Conservation (phyloP, 208 protist genomes). For the Leishmania major region DNA sequence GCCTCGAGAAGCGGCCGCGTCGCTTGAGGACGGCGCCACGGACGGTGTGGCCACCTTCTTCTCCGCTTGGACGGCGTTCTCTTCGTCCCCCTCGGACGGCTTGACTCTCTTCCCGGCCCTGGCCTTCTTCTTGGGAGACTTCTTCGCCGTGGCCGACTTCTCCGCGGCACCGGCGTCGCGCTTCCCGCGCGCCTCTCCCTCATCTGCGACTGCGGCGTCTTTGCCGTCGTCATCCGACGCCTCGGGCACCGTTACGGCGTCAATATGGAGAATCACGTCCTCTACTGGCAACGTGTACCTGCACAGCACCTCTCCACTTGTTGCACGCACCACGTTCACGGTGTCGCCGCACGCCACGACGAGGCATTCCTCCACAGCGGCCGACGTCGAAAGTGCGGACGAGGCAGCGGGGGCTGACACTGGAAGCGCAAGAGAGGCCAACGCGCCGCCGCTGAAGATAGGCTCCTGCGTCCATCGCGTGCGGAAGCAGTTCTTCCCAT, state of each 20-base stretch:
- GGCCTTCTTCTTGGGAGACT: background rate
- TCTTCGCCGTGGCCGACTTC: background rate
- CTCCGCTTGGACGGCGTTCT: background rate
- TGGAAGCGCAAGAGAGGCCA: slow-evolving; percentile 65
- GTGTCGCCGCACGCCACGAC: slow-evolving; percentile 85
- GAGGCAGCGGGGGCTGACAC: slow-evolving; percentile 2
- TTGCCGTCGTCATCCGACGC: background rate
- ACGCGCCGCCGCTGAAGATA: slow-evolving; percentile 86
- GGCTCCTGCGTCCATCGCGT: slow-evolving; percentile 81
- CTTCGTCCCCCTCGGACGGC: background rate
- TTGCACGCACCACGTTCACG: slow-evolving; percentile 70
- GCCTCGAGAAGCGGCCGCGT: background rate
- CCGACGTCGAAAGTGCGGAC: background rate
- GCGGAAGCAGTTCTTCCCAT: slow-evolving; percentile 90
- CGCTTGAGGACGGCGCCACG: background rate
- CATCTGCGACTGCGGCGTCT: slow-evolving; percentile 4
- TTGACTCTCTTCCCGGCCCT: background rate
- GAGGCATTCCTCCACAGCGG: slow-evolving; percentile 43
- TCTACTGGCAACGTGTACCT: slow-evolving; percentile 79
- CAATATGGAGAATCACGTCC: slow-evolving; percentile 84
- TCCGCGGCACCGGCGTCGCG: background rate
- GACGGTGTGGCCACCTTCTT: background rate
- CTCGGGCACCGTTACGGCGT: slow-evolving; percentile 66
- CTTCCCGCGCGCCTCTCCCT: slow-evolving; percentile 5
- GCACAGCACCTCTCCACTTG: slow-evolving; percentile 61